Conservation (phyloP, 495 filamentous ascomycete species). For the Xylaria scruposa region DNA sequence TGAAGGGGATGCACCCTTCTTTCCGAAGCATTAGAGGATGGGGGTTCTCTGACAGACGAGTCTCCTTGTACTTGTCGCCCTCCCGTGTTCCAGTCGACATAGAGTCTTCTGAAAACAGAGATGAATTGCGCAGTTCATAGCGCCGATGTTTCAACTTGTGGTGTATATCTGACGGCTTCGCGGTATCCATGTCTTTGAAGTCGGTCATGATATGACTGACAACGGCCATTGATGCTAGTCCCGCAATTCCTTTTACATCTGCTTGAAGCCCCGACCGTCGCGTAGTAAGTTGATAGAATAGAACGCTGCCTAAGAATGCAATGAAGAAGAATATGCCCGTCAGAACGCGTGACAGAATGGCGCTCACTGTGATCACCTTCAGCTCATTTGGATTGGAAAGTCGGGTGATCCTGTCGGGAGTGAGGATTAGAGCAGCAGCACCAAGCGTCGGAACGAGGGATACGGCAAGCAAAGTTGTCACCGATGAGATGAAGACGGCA, state of each 20-base stretch:
- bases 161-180: constrained; percentile 69
- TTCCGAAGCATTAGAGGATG: constrained; percentile 73
- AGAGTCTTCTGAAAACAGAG: constrained; percentile 59
- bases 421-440: constrained; percentile 62
- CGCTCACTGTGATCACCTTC: constrained; percentile 61
- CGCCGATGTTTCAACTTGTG: constrained; percentile 65
- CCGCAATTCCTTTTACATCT: constrained; percentile 76
- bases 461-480: constrained; percentile 67
- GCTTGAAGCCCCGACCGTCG: constrained; percentile 68
- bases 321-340: constrained; percentile 57
- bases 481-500: constrained; percentile 67
- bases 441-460: constrained; percentile 67
- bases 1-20: constrained; percentile 64
- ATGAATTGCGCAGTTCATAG: constrained; percentile 73
- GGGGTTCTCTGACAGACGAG: constrained; percentile 60
- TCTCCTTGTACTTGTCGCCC: constrained; percentile 46
- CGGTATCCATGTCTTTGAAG: constrained; percentile 74
- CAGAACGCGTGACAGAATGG: constrained; percentile 66
- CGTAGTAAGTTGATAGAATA: constrained; percentile 64
- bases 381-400: constrained; percentile 39
- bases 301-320: constrained; percentile 61
- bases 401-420: constrained; percentile 50
- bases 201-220: constrained; percentile 75
- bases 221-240: constrained; percentile 76
- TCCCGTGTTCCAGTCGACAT: constrained; percentile 39